Conservation (phyloP, 805 yeast genomes). For the Priceomyces fermenticarens region DNA sequence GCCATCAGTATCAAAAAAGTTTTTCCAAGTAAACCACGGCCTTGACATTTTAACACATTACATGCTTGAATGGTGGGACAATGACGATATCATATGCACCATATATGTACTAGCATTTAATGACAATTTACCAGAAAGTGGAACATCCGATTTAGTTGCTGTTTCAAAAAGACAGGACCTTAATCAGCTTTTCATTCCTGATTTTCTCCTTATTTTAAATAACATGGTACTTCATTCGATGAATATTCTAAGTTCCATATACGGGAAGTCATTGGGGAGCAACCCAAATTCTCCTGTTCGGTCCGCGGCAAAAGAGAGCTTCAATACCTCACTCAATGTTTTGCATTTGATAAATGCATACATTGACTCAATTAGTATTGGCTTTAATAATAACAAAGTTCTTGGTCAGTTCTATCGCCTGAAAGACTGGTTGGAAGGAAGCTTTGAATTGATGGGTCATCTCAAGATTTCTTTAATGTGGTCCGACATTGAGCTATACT, state of each 20-base stretch:
- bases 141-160: slow-evolving; percentile 2
- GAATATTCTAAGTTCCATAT: slow-evolving; percentile 24
- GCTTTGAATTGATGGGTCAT: slow-evolving; percentile 36
- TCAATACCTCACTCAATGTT: slow-evolving; percentile 27
- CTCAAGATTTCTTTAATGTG: slow-evolving; percentile 24
- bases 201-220: slow-evolving; percentile 38
- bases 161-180: slow-evolving; percentile 6
- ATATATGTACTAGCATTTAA: slow-evolving; percentile 49
- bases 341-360: slow-evolving; percentile 35
- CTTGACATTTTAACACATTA: slow-evolving; percentile 44
- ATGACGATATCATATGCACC: slow-evolving; percentile 40
- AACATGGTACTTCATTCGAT: slow-evolving; percentile 30
- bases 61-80: slow-evolving; percentile 47
- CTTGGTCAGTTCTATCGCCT: slow-evolving; percentile 23
- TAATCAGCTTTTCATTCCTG: slow-evolving; percentile 38
- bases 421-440: slow-evolving; percentile 37
- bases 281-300: slow-evolving; percentile 31
- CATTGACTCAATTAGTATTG: slow-evolving; percentile 26
- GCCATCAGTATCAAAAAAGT: slow-evolving; percentile 43
- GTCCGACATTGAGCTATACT: slow-evolving; percentile 15
- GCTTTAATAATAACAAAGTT: slow-evolving; percentile 20
- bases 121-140: slow-evolving; percentile 15
- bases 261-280: slow-evolving; percentile 31
- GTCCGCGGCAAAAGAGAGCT: slow-evolving; percentile 10
- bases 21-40: slow-evolving; percentile 50